Base-by-base conservation (phyloP, 2,329 filamentous ascomycete genomes). In the Leptographium lundbergii region DNA sequence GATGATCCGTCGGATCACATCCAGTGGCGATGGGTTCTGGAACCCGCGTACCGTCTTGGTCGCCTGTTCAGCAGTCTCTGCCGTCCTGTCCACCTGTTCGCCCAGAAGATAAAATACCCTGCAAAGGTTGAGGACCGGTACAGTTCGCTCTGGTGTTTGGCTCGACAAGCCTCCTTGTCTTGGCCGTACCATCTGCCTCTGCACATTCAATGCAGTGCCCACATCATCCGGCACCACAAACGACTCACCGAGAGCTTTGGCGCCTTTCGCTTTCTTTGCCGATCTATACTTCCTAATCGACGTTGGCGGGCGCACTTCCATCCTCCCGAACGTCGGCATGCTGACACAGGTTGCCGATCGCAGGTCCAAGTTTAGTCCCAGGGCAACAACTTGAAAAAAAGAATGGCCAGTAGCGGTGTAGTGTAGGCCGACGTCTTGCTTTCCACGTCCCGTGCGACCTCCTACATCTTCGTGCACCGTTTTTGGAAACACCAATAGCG, bases 201-300 rank as follows among this genome's bases (percentile, higher is more conserved):
- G 47, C 29, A 39, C 51, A 4, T 14, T 25, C 2, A 22, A 61
- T 57, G 6, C 58, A 56, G 72, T 60, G 68, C 69, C 64, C 72
- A 80, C 66, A 75, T 75, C 60, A 66, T 72, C 68, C 67, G 73
- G 56, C 67, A 75, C 51, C 67, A 62, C 57, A 72, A 66, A 60
- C 67, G 64, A 24, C 61, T 63, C 17, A 17, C 24, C 6, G 10
- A 17, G 9, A 14, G 5, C 4, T 27, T 14, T 27, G 22, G n/a
- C 22, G 24, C 7, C 7, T 48, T 6, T n/a, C 45, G 1, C n/a
- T 50, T 2, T 2, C 7, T 34, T 34, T 3, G 6, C 17, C 42
- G 2, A 19, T 22, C 17, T 45, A 45, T 22, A 7, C 17, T 45
- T n/a, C 42, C 6, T 45, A 4, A 45, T n/a, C 19, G 19, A 4